Conservation (phyloP, 1,284 basidiomycete genomes). For the Sanghuangporus weigelae region DNA sequence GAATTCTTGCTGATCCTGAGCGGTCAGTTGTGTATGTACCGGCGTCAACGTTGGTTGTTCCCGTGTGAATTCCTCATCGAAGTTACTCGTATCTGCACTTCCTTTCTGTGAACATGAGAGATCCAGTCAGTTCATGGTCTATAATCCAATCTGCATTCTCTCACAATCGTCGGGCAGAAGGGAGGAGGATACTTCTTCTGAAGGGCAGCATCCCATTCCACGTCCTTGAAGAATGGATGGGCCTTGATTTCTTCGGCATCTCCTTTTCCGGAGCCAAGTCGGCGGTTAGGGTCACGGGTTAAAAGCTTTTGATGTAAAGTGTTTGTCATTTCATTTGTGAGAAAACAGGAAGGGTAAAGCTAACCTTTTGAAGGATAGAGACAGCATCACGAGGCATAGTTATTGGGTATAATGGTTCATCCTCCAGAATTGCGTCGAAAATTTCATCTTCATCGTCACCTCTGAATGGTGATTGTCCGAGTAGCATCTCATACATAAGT, state of each 20-base stretch:
- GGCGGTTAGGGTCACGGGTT: conserved; percentile 87
- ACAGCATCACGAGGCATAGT: conserved; percentile 99
- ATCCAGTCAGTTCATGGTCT: conserved; percentile 17
- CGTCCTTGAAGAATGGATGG: conserved; percentile 98
- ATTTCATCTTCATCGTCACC: conserved; percentile 99
- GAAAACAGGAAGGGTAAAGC: conserved; percentile 9
- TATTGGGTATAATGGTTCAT: conserved; percentile 97
- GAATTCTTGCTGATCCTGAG: conserved; percentile 93
- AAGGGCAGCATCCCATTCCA: conserved; percentile 93
- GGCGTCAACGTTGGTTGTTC: conserved; percentile 98
- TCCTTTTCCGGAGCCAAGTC: conserved; percentile 89
- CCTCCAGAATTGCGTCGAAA: conserved; percentile 98
- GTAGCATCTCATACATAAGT: conserved; percentile 97
- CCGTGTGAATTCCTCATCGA: conserved; percentile 95
- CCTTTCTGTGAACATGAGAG: conserved; percentile 50
- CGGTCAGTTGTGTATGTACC: conserved; percentile 91
- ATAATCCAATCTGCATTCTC: conserved; percentile 25
- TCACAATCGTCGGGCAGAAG: conserved; percentile 93
- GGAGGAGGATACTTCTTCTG: conserved; percentile 96
- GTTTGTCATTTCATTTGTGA: conserved; percentile 17
- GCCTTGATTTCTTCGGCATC: conserved; percentile 98
- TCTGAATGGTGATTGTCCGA: conserved; percentile 98
- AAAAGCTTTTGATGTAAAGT: conserved; percentile 58
- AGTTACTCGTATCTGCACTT: conserved; percentile 81
- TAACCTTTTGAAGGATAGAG: conserved; percentile 88